A percentile compares a stretch with the other conserved stretches of the same genome.
These are phyloP conservation scores for Saturnispora quitensis DNA, from an alignment of 805 yeast genomes.

Conservation along the genomic window DNA sequence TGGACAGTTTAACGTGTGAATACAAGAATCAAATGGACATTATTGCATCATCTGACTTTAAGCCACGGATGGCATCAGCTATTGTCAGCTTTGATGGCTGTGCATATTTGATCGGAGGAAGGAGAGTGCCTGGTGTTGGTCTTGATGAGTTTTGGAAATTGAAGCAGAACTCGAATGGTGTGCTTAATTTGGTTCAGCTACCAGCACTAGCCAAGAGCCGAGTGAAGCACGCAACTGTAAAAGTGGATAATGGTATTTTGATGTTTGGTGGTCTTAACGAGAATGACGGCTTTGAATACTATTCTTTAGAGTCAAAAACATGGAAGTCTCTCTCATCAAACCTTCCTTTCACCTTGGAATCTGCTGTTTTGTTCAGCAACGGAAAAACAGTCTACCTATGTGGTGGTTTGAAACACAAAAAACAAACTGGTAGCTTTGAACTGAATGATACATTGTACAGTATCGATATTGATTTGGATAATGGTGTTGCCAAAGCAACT, in stretches of 20 bases:
- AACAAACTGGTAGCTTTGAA: constrained; percentile 15
- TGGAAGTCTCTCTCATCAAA: constrained; percentile 4
- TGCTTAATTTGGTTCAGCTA: constrained; percentile 32
- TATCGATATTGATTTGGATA: constrained; percentile 20
- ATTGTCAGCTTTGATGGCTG: not conserved
- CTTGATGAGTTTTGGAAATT: constrained; percentile 38
- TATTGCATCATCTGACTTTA: constrained; percentile 1
- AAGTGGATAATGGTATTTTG: constrained; percentile 26
- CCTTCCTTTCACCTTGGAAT: constrained; percentile 3
- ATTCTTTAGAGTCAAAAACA: constrained; percentile 12
- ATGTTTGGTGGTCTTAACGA: constrained; percentile 41
- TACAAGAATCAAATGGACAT: not conserved
- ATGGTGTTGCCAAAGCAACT: constrained; percentile 15
- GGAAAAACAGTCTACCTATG: constrained; percentile 31
- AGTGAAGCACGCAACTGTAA: constrained; percentile 41
- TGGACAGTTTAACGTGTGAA: not conserved
- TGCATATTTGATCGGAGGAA: constrained; percentile 51
- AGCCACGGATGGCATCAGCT: constrained; percentile 7
- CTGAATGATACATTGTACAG: constrained; percentile 27
- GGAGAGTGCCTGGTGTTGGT: constrained; percentile 47
- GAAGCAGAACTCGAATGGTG: constrained; percentile 2
- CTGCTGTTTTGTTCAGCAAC: constrained; percentile 2
- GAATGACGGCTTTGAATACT: constrained; percentile 15
- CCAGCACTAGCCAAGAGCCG: constrained; percentile 36
- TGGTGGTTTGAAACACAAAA: constrained; percentile 35